Base-by-base conservation (phyloP, 2,329 filamentous ascomycete genomes). In the Cladophialophora carrionii region DNA sequence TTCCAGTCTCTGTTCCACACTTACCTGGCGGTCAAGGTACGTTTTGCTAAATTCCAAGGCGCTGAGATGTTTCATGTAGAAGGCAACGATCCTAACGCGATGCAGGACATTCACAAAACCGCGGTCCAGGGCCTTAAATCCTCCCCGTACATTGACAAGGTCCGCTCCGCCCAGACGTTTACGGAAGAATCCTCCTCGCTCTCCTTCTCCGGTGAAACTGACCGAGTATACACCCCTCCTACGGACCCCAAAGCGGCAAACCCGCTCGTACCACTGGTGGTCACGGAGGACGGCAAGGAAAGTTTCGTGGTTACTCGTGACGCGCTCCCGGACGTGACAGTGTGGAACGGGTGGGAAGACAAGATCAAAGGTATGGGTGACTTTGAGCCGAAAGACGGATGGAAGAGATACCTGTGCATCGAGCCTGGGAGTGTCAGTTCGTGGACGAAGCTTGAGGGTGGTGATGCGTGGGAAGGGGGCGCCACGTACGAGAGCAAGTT, bases 281-380 rank as follows among this genome's bases (percentile, higher is more conserved):
- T 96, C 55, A 75, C 82, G 17, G 87, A 90, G 72, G 84, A 79
- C 57, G 88, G 86, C 66, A 84, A 84, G 73, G 82, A 87, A 14
- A 80, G 84, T 57, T 92, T 90, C 80, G 87, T 88, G 65, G 83
- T 98, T 62, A 86, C 89, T 48, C 87, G 95, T 67, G 92, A 97
- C 78, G 93, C 92, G 71, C 84, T 99, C 71, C 85, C 86, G 68
- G 91, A 98, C 71, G 88, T 95, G 17, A 94, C 97, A 0, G 90
- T 98, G 32, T 99, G 95, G 95, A 99, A 99, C 79, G 95, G 95
- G 1, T 97, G 94, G 92, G 83, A 84, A 48, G 91, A 93, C 69
- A 96, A 96, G 82, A 87, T 91, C 1, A 86, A 87, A 72, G 84
- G 84, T 4, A 96, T 96, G 80, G 87, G 82, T 59, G 95, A 99